Base-by-base conservation (phyloP, 2,329 filamentous ascomycete species). In the Pezicula rhizophila region DNA sequence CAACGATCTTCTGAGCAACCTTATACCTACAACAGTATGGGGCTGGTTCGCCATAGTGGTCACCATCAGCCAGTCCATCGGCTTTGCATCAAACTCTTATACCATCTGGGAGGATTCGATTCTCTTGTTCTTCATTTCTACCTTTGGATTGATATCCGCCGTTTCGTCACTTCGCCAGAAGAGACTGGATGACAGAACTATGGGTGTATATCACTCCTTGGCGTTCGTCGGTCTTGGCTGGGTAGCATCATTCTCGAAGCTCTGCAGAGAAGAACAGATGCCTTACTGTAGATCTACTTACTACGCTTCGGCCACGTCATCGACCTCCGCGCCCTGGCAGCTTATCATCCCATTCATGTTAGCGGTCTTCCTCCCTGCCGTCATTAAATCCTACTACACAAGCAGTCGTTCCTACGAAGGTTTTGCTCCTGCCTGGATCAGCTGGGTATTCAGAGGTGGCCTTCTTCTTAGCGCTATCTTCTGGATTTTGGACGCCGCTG, bases 81-180 rank as follows among this genome's bases (percentile, higher is more conserved):
- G 93, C 7, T 99, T 97, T 65, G 92, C 92, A 0, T 93, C 93
- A 3, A 99, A 99, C 69, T 99, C 93, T 0, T 99, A 91, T 69
- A 97, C 92, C 0, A 96, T 99, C 57, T 99, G 93, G 91, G 93
- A 99, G 70, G 93, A 99, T 62, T 87, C 89, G 12, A 96, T 96
- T 48, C 77, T 96, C 4, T 75, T 96, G 3, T 96, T 95, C 71
- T 92, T 97, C 70, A 79, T 96, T 50, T 82, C 83, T 2, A 93
- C 91, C 0, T 96, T 97, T 64, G 91, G 90, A 26, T 68, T 90
- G 6, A 75, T 85, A n/a, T 80, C 85, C 33, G 78, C 86, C 11
- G 68, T 89, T 11, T 83, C 85, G 2, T 91, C 91, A 1, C 77
- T 95, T 60, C 81, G 88, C 14, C 83, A 90, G 55, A 77, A 82